Conservation (phyloP, 1,284 basidiomycete genomes). For the Mycosarcoma maydis region DNA sequence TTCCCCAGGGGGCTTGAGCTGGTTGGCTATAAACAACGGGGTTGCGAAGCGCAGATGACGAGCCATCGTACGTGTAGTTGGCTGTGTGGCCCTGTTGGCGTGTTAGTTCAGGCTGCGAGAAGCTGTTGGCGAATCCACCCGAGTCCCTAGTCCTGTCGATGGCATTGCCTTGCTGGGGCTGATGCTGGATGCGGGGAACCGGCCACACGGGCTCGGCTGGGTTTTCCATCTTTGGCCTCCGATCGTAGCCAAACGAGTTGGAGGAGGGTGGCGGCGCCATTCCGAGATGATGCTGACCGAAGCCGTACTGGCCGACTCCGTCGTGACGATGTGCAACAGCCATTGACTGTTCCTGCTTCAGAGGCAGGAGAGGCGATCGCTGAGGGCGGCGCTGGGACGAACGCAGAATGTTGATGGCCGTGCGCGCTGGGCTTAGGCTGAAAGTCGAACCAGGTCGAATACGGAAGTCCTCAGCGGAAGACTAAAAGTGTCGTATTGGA, state of each 20-base stretch:
- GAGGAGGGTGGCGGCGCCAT: constrained; percentile 30
- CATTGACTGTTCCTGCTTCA: constrained; percentile 36
- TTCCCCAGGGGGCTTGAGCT: constrained; percentile 19
- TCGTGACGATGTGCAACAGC: constrained; percentile 43
- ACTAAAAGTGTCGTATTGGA: no score
- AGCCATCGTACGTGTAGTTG: constrained; percentile 38
- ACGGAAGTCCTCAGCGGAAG: no score
- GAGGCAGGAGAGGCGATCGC: constrained; percentile 12
- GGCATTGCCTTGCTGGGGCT: constrained; percentile 12
- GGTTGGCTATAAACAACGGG: constrained; percentile 44
- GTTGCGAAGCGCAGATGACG: constrained; percentile 29
- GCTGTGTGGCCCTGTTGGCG: constrained; percentile 14
- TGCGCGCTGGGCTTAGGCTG: not conserved
- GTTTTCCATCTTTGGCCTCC: constrained; percentile 16
- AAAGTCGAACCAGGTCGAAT: not conserved
- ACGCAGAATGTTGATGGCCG: no score
- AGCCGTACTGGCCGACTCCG: constrained; percentile 47
- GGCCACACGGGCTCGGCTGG: constrained; percentile 31
- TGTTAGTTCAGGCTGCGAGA: constrained; percentile 20
- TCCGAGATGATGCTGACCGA: constrained; percentile 21
- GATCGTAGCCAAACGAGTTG: constrained; percentile 23
- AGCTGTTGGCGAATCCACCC: constrained; percentile 9
- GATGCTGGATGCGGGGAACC: constrained; percentile 22
- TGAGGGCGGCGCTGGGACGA: not conserved
- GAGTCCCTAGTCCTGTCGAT: constrained; percentile 20